Percentiles rank a stretch among this genome's conserved stretches.
Conservation (phyloP, 257 asterid species). For the Lavandula angustifolia region DNA sequence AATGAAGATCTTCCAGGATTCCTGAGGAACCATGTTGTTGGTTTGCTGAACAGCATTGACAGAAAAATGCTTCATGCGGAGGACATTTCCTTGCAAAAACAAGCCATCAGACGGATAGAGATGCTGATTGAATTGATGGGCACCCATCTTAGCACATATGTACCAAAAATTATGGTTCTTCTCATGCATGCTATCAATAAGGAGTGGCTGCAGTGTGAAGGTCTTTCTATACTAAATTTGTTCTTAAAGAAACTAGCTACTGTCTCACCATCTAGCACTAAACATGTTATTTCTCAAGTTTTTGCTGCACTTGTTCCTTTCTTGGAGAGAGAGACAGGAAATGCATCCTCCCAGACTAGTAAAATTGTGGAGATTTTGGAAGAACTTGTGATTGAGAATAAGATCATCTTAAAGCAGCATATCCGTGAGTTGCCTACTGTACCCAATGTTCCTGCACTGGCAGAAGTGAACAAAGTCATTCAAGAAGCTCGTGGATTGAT, state of each 20-base stretch:
- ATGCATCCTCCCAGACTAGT: slow-evolving; percentile 49
- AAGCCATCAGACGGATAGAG: slow-evolving; percentile 84
- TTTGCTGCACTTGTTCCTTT: slow-evolving; percentile 95
- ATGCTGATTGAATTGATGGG: slow-evolving; percentile 90
- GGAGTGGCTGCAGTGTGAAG: slow-evolving; percentile 83
- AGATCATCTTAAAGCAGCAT: slow-evolving; percentile 66
- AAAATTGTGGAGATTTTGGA: slow-evolving; percentile 86
- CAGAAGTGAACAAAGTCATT: slow-evolving; percentile 78
- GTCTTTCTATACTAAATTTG: slow-evolving; percentile 77
- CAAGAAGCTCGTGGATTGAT: slow-evolving; percentile 76
- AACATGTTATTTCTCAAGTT: slow-evolving; percentile 92
- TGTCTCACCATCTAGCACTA: slow-evolving; percentile 83
- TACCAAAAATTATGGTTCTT: slow-evolving; percentile 96
- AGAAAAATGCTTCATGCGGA: slow-evolving; percentile 89
- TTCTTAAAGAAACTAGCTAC: slow-evolving; percentile 77
- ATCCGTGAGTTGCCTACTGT: slow-evolving; percentile 88
- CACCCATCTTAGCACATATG: slow-evolving; percentile 81
- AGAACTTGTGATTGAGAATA: slow-evolving; percentile 84
- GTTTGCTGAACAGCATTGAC: slow-evolving; percentile 85
- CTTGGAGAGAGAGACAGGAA: slow-evolving; percentile 75
- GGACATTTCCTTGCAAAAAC: slow-evolving; percentile 72
- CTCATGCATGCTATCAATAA: slow-evolving; percentile 91
- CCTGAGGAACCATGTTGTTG: slow-evolving; percentile 80
- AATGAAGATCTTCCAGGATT: slow-evolving; percentile 85
- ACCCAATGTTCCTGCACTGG: slow-evolving; percentile 80